phyloP scores from a whole-genome alignment of 306 rosid genomes.

The Calophaca sinica region DNA sequence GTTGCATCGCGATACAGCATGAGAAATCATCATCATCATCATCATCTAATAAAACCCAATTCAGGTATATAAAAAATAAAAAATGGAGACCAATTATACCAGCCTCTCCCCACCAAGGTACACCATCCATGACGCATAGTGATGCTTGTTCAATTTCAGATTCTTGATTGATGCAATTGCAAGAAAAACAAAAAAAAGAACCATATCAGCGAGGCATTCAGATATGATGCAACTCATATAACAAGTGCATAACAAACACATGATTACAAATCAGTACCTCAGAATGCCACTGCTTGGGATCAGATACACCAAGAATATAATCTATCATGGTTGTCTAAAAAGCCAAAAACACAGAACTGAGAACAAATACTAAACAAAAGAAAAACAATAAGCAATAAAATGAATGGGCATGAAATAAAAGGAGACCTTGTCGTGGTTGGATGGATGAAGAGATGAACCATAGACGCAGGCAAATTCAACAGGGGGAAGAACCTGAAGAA shows the following conservation, averaged over 20 bases:
- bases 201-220: neutral
- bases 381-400: neutral
- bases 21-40: constrained; percentile 20
- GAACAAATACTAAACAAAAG: neutral
- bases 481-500: constrained; percentile 61
- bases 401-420: constrained; percentile 9
- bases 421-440: constrained; percentile 54
- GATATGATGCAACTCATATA: constrained; percentile 31
- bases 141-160: constrained; percentile 79
- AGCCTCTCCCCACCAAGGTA: constrained; percentile 81
- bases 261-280: constrained; percentile 59
- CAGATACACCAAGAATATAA: constrained; percentile 64
- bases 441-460: constrained; percentile 65
- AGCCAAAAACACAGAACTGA: constrained; percentile 33
- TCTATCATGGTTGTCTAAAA: constrained; percentile 58
- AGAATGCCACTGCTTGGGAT: constrained; percentile 82
- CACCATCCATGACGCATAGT: constrained; percentile 87
- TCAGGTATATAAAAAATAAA: neutral
- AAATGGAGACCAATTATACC: constrained; percentile 55
- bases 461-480: constrained; percentile 61
- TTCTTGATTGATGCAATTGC: constrained; percentile 59
- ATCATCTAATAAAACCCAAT: constrained; percentile 16
- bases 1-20: constrained; percentile 42
- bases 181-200: constrained; percentile 18
- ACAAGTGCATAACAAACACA: constrained; percentile 23